Base-by-base conservation (phyloP, 2,329 filamentous ascomycete species). In the Ophiostoma sp. region DNA sequence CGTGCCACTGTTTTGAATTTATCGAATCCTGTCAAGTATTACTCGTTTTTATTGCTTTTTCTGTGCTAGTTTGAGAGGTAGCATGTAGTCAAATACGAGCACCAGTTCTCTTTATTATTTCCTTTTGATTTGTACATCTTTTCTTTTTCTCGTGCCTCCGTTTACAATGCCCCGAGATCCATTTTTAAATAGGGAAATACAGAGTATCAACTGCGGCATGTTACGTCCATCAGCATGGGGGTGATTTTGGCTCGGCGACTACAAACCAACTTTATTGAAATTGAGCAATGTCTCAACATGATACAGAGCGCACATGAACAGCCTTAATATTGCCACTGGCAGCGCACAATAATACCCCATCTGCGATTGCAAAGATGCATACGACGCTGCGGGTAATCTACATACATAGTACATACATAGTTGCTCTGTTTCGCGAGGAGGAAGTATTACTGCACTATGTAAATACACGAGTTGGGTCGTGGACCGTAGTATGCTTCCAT, bases 291-390 rank as follows among this genome's bases (percentile, higher is more conserved):
- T 57, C 52, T 57, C 52, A 57, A 27, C 52, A 8, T 52, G 7
- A 20, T 31, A 31, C 27, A 31, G 27, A 31, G 27, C 27, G 27
- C 27, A 31, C 27, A 31, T 31, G 6, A 20, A 4, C 48, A 23
- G 20, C 13, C 39, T n/a, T 23, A n/a, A 27, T 5, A 27, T 27
- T 27, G 52, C 52, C 52, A 57, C 52, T 6, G 44, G 15, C 52
- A 57, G 52, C 52, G 52, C 52, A 57, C n/a, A 57, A 57, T 57
- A 57, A 27, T 31, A 57, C 52, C 52, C 52, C 52, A 57, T 57
- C 52, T 57, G 52, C 52, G 52, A 27, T 23, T 48, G 44, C 23
- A 57, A 13, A 57, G 52, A 48, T 27, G 52, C 10, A 57, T 57
- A 27, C 52, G 52, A 57, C 52, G 23, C 52, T 57, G 52, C 52